These are phyloP conservation scores for Podaxis carcinomalis DNA, from an alignment of 768 basidiomycete genomes.

Conservation along the genomic window DNA sequence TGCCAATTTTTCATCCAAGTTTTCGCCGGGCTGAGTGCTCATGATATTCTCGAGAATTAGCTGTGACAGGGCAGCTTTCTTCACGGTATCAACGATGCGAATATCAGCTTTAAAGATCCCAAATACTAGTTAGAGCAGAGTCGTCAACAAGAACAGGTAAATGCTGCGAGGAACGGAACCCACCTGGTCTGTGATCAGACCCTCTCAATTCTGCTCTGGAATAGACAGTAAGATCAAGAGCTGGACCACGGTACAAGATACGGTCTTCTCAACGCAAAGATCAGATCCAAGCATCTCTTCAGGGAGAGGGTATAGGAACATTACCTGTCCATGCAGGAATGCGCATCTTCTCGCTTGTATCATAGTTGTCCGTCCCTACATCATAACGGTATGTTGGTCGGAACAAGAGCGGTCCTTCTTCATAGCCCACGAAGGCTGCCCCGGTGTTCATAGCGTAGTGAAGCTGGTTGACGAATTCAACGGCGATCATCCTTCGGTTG, in stretches of 20 bases:
- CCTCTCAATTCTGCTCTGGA: slow-evolving; percentile 78
- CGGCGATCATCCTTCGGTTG: not conserved
- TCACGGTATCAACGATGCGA: slow-evolving; percentile 72
- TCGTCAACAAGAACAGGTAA: not conserved
- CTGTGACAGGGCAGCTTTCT: slow-evolving; percentile 65
- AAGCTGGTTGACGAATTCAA: slow-evolving; percentile 42
- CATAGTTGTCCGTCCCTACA: slow-evolving; percentile 78
- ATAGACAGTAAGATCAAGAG: slow-evolving; percentile 74
- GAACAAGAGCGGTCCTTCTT: slow-evolving; percentile 90
- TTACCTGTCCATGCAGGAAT: slow-evolving; percentile 97
- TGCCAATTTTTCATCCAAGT: slow-evolving; percentile 67
- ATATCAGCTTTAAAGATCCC: slow-evolving; percentile 77
- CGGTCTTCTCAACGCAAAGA: slow-evolving; percentile 57
- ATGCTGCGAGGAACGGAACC: slow-evolving; percentile 12
- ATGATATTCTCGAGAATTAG: slow-evolving; percentile 62
- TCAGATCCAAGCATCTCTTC: slow-evolving; percentile 12
- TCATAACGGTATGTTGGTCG: slow-evolving; percentile 94
- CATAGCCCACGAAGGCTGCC: slow-evolving; percentile 77
- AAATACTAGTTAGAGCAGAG: slow-evolving; percentile 56
- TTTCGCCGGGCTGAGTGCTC: slow-evolving; percentile 61
- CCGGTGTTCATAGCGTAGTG: slow-evolving; percentile 64
- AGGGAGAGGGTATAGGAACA: not conserved
- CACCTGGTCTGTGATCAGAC: slow-evolving; percentile 96
- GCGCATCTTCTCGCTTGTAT: slow-evolving; percentile 93
- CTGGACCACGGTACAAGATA: slow-evolving; percentile 76